Evolutionary conservation across 371 early-diverging fungal genomes (phyloP), one percentile per base, ranked within the genome.

Genomic region (Mycotypha africana): DNA sequence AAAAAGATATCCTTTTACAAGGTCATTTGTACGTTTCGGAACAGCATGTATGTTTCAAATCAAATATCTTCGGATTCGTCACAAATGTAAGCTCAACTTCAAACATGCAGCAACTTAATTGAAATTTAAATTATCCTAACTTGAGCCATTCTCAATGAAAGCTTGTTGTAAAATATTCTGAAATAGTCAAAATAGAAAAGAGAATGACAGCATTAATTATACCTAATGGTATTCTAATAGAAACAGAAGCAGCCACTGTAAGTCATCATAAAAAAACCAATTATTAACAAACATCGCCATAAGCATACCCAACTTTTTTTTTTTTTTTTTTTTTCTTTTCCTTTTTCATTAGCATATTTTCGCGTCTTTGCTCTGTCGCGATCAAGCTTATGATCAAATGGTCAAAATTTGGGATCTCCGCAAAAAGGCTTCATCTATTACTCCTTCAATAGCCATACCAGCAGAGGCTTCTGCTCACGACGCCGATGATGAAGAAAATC

Each of bases 51-150:
- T 92, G 94, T 66, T 97, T 97, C 54, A 84, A 95, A 57, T 87
- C 95, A 46, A 95, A 92, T 58, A 94, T 96, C 50, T 88, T 96
- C 67, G 95, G 97, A 19, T 95, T 92, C 86, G 85, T 95, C 19
- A 95, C 90, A 10, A 86, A 85, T 48, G 84, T 87, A 76, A 65
- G 63, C 37, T 28, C n/a, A n/a, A n/a, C n/a, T n/a, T n/a, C n/a
- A n/a, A n/a, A n/a, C n/a, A n/a, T n/a, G n/a, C n/a, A n/a, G n/a
- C n/a, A n/a, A n/a, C n/a, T n/a, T n/a, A n/a, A n/a, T n/a, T n/a
- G n/a, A n/a, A n/a, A n/a, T n/a, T n/a, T n/a, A n/a, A n/a, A n/a
- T n/a, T n/a, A n/a, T n/a, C n/a, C n/a, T n/a, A n/a, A n/a, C 24
- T 21, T 24, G 23, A 38, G 15, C 33, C 19, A 16, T 7, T 31